These are phyloP conservation scores for Lasiodiplodia hormozganensis DNA, from an alignment of 2,329 filamentous ascomycete species.

Conservation along the genomic window DNA sequence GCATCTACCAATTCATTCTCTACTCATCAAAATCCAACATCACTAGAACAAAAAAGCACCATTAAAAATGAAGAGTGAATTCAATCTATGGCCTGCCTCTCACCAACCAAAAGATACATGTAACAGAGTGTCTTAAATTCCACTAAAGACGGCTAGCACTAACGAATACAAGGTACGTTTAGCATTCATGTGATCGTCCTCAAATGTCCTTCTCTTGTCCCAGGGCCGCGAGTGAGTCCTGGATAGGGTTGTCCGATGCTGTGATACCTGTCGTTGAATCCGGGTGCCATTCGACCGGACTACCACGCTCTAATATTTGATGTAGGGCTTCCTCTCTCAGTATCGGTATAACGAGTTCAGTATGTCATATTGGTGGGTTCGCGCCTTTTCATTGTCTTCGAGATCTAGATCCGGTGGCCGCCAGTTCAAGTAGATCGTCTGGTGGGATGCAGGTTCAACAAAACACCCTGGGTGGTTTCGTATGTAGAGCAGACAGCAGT, in stretches of 20 bases:
- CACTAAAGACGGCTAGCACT: too few species aligned
- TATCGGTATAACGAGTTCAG: neutral
- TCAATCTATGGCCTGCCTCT: too few species aligned
- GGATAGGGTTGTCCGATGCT: neutral
- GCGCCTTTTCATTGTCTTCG: constrained; percentile 9
- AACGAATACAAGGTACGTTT: too few species aligned
- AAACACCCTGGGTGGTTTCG: constrained; percentile 15
- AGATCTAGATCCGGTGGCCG: constrained; percentile 21
- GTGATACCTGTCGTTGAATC: neutral
- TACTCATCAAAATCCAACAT: too few species aligned
- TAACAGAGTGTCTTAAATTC: too few species aligned
- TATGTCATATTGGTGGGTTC: neutral
- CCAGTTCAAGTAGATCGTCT: constrained; percentile 28
- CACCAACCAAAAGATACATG: too few species aligned
- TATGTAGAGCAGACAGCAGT: constrained; percentile 30
- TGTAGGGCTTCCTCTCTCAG: neutral
- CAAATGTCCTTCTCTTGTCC: neutral
- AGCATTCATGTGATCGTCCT: too few species aligned
- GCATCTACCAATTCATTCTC: too few species aligned
- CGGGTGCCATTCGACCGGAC: neutral
- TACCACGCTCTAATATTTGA: neutral
- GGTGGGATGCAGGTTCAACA: constrained; percentile 20
- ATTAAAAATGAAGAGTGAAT: too few species aligned
- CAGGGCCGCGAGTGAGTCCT: neutral
- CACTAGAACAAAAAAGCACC: too few species aligned